Conservation (phyloP, 768 basidiomycete species). For the Hygrophorus pudorinus region DNA sequence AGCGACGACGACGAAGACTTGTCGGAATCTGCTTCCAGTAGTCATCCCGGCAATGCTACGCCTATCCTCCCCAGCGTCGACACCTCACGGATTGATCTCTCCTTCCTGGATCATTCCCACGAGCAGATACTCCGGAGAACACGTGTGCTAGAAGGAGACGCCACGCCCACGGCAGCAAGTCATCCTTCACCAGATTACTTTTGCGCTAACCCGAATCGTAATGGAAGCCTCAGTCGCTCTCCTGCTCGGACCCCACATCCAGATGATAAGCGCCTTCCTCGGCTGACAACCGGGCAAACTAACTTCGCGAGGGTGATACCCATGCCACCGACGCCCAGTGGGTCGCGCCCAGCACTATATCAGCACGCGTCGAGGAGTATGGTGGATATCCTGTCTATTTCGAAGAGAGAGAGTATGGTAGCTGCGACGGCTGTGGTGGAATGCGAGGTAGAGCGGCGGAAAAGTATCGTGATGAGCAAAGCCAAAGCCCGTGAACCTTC, state of each 20-base stretch:
- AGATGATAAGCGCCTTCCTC: neutral
- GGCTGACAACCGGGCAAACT: neutral
- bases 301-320: slow-evolving; percentile 2
- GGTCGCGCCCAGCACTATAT: slow-evolving; percentile 36
- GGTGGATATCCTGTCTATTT: slow-evolving; percentile 38
- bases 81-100: slow-evolving; percentile 22
- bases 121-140: neutral
- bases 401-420: slow-evolving; percentile 17
- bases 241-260: slow-evolving; percentile 2
- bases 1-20: slow-evolving; percentile 10
- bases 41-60: neutral
- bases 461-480: neutral
- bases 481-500: slow-evolving; percentile 5
- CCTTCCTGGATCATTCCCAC: slow-evolving; percentile 16
- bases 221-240: neutral
- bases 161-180: slow-evolving; percentile 1
- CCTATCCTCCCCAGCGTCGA: slow-evolving; percentile 19
- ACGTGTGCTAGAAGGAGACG: slow-evolving; percentile 7
- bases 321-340: slow-evolving; percentile 7
- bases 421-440: slow-evolving; percentile 2
- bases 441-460: slow-evolving; percentile 1
- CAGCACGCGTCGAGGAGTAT: slow-evolving; percentile 56
- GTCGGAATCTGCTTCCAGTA: slow-evolving; percentile 4
- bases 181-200: slow-evolving; percentile 9
- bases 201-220: neutral